Evolutionary conservation across 208 protist genomes (phyloP).

Genomic region (Trypanosoma congolense): DNA sequence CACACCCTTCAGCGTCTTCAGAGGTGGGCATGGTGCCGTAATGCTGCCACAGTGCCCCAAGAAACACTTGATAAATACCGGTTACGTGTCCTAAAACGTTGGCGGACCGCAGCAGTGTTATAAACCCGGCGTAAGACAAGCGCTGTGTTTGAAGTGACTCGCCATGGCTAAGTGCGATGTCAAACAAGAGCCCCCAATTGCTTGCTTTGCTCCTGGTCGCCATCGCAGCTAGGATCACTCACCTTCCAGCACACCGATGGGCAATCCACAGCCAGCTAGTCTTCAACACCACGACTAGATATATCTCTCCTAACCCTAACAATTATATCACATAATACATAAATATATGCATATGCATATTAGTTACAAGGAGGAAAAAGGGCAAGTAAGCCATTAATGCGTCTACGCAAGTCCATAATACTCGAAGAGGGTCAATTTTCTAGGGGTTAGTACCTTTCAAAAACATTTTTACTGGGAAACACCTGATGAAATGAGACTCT

Average conservation of each 20-base stretch:
- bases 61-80: constrained; percentile 61
- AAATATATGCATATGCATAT: too few relatives aligned
- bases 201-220: constrained; percentile 22
- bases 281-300: too few relatives aligned
- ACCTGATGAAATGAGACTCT: too few relatives aligned
- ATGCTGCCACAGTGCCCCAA: constrained; percentile 63
- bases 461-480: too few relatives aligned
- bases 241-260: not conserved
- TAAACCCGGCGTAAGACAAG: constrained; percentile 50
- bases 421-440: too few relatives aligned
- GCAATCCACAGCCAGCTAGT: too few relatives aligned
- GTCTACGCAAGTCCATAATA: too few relatives aligned
- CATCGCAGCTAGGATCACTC: not conserved
- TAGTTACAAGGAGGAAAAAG: too few relatives aligned
- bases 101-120: constrained; percentile 54
- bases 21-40: constrained; percentile 13
- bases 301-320: too few relatives aligned
- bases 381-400: too few relatives aligned
- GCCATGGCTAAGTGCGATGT: constrained; percentile 81
- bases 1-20: not conserved
- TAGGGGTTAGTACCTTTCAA: too few relatives aligned
- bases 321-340: too few relatives aligned
- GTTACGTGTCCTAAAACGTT: constrained; percentile 51
- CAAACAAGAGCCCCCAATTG: constrained; percentile 78
- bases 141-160: constrained; percentile 29